These are phyloP conservation scores for Triangularia setosa DNA, from an alignment of 2,329 filamentous ascomycete genomes.

Conservation along the genomic window DNA sequence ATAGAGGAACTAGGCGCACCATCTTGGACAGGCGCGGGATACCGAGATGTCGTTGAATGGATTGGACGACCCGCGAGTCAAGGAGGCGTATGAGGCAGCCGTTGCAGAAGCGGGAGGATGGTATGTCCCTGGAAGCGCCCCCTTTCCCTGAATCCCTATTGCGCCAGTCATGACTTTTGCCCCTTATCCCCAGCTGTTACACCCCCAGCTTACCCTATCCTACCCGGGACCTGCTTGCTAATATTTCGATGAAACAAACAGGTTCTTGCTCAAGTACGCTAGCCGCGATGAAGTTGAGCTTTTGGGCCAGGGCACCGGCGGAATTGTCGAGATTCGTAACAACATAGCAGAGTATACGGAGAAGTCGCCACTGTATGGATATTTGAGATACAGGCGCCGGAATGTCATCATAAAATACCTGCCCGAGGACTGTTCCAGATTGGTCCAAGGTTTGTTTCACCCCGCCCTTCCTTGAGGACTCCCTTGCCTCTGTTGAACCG, in stretches of 20 bases:
- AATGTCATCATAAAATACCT: slow-evolving; percentile 92
- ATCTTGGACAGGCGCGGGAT: slow-evolving; percentile 14
- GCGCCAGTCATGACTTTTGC: not conserved
- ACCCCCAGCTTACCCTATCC: slow-evolving; percentile 2
- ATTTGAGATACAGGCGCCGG: slow-evolving; percentile 81
- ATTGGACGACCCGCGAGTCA: slow-evolving; percentile 74
- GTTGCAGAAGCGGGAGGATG: slow-evolving; percentile 86
- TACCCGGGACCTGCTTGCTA: slow-evolving; percentile 1
- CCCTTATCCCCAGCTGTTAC: not conserved
- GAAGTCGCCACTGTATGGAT: slow-evolving; percentile 83
- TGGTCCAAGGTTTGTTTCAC: slow-evolving; percentile 74
- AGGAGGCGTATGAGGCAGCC: slow-evolving; percentile 79
- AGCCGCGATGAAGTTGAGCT: slow-evolving; percentile 85
- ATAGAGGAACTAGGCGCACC: slow-evolving; percentile 7
- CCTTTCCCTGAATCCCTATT: slow-evolving; percentile 6
- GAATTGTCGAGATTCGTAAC: slow-evolving; percentile 77
- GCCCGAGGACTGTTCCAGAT: slow-evolving; percentile 82
- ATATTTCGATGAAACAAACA: slow-evolving; percentile 36
- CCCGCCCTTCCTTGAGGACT: slow-evolving; percentile 8
- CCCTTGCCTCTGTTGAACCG: slow-evolving; percentile 18
- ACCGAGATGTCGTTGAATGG: slow-evolving; percentile 89
- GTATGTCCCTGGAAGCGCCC: slow-evolving; percentile 49
- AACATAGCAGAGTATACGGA: slow-evolving; percentile 77
- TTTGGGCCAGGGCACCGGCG: slow-evolving; percentile 70
- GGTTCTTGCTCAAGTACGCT: slow-evolving; percentile 92